Evolutionary conservation across 1,139 yeast genomes (phyloP).

Genomic region (Suhomyces bokatorum): DNA sequence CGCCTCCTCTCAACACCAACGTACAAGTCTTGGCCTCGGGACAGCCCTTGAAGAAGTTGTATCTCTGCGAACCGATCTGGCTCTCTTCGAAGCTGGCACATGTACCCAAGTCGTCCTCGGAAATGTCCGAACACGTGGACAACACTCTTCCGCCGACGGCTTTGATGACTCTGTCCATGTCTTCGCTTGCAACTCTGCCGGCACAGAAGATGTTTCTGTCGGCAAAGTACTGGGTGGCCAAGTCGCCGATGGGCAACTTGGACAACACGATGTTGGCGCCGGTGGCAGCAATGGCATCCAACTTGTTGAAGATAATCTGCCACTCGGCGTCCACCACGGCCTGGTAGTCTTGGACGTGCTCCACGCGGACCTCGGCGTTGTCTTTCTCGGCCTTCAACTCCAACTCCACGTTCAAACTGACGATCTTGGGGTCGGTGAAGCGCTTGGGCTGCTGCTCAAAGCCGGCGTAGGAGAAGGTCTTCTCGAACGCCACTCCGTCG

Average conservation of each 20-base stretch:
- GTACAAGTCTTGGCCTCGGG: constrained; percentile 94
- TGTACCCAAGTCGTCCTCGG: constrained; percentile 70
- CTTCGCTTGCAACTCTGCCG: constrained; percentile 87
- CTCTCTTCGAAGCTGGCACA: constrained; percentile 87
- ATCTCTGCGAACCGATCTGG: constrained; percentile 94
- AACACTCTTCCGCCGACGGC: constrained; percentile 95
- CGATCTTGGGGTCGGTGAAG: constrained; percentile 76
- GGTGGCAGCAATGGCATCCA: constrained; percentile 75
- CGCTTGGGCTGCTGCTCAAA: constrained; percentile 97
- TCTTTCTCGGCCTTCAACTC: constrained; percentile 98
- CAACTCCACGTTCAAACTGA: constrained; percentile 85
- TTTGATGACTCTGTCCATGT: constrained; percentile 86
- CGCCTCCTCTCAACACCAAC: constrained; percentile 91
- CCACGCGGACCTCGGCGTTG: constrained; percentile 98
- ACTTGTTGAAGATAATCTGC: constrained; percentile 86
- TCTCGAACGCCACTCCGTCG: constrained; percentile 95
- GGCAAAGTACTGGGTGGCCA: constrained; percentile 97
- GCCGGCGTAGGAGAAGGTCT: constrained; percentile 96
- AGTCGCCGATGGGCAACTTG: constrained; percentile 94
- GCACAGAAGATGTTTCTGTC: constrained; percentile 97
- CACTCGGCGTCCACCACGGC: constrained; percentile 98
- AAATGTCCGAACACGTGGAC: constrained; percentile 83
- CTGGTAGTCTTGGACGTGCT: constrained; percentile 91
- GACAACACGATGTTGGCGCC: constrained; percentile 95
- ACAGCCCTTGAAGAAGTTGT: constrained; percentile 89